Conservation (phyloP, 805 yeast genomes). For the Sugiyamaella smithiae region DNA sequence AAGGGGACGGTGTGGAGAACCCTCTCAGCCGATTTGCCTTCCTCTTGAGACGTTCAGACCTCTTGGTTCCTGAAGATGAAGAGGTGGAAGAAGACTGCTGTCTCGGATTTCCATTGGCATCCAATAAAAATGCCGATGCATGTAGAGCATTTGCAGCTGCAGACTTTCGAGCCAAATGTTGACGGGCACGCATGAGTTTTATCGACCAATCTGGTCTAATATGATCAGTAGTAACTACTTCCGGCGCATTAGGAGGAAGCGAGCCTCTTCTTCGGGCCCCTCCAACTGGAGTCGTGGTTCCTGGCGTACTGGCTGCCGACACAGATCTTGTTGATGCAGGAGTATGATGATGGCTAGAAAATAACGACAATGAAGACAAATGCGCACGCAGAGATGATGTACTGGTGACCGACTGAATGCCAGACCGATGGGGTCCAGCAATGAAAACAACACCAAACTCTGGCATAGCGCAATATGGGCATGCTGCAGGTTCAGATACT, state of each 20-base stretch:
- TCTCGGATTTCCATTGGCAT: conserved; percentile 18
- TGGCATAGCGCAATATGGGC: conserved; percentile 90
- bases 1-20: conserved; percentile 9
- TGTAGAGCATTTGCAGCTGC: conserved; percentile 95
- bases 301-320: conserved; percentile 7
- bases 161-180: conserved; percentile 75
- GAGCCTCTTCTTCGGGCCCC: conserved; percentile 40
- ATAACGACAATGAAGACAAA: conserved; percentile 10
- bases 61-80: conserved; percentile 13
- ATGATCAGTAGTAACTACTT: conserved; percentile 73
- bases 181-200: conserved; percentile 66
- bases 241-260: conserved; percentile 62
- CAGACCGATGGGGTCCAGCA: conserved; percentile 59
- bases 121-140: conserved; percentile 71
- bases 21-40: conserved; percentile 11
- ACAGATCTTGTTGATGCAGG: conserved; percentile 5
- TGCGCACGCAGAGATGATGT: conserved; percentile 15
- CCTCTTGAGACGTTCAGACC: conserved; percentile 15
- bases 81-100: conserved; percentile 25
- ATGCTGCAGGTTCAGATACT: conserved; percentile 81
- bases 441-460: conserved; percentile 81
- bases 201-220: conserved; percentile 93
- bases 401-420: conserved; percentile 25
- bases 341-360: conserved; percentile 12
- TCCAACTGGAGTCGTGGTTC: conserved; percentile 5